phyloP scores from a whole-genome alignment of 495 filamentous ascomycete species.

The Jackrogersella multiformis region DNA sequence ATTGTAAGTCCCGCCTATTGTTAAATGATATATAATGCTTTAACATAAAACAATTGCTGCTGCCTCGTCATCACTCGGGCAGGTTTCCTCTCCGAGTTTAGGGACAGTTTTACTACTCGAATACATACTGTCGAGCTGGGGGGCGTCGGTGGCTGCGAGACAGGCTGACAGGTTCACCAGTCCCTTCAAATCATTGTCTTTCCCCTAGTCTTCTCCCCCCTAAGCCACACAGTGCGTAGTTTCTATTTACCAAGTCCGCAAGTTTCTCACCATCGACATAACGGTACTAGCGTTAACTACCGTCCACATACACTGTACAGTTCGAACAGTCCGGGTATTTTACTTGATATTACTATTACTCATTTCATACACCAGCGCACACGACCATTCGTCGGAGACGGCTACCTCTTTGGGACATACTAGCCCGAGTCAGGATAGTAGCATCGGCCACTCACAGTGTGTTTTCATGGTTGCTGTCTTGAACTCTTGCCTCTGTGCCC shows the following conservation, averaged over 20 bases:
- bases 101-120: slow-evolving; percentile 12
- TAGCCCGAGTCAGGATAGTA: slow-evolving; percentile 42
- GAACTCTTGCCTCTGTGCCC: slow-evolving; percentile 33
- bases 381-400: slow-evolving; percentile 38
- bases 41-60: slow-evolving; percentile 1
- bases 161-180: slow-evolving; percentile 20
- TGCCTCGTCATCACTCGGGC: slow-evolving; percentile 31
- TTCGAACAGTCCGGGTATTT: slow-evolving; percentile 37
- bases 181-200: slow-evolving; percentile 32
- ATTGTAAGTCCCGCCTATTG: slow-evolving; percentile 4
- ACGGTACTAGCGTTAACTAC: slow-evolving; percentile 28
- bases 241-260: slow-evolving; percentile 14
- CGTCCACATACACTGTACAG: no score
- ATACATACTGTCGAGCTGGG: slow-evolving; percentile 14
- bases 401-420: slow-evolving; percentile 31
- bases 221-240: slow-evolving; percentile 34
- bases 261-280: slow-evolving; percentile 21
- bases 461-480: slow-evolving; percentile 26
- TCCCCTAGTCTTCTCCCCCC: slow-evolving; percentile 1
- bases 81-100: slow-evolving; percentile 37
- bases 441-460: slow-evolving; percentile 40
- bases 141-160: slow-evolving; percentile 38
- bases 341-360: slow-evolving; percentile 43
- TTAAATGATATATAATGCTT: slow-evolving; percentile 33
- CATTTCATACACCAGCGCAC: slow-evolving; percentile 39